phyloP scores from a whole-genome alignment of 441 rosid species.

The Melastoma candidum region DNA sequence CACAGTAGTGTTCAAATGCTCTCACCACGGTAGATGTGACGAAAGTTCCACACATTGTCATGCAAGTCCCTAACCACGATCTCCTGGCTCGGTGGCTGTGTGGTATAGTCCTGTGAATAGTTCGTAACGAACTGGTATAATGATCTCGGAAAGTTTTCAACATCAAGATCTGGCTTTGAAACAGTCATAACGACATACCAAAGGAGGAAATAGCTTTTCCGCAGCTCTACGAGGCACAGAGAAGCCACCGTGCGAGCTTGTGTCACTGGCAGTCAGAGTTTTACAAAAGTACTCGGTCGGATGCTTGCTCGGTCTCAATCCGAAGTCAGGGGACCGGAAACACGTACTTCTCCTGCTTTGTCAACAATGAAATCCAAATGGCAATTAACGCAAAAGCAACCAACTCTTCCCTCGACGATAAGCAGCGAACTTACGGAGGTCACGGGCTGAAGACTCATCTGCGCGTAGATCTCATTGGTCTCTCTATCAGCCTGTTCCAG shows the following conservation, averaged over 20 bases:
- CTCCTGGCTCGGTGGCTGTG: constrained; percentile 95
- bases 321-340: constrained; percentile 84
- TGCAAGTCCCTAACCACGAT: constrained; percentile 89
- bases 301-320: constrained; percentile 73
- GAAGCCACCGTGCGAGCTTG: constrained; percentile 97
- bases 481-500: constrained; percentile 72
- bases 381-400: background rate
- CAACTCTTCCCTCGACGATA: no score
- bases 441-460: constrained; percentile 94
- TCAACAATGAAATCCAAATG: background rate
- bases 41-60: constrained; percentile 88
- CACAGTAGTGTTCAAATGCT: no score
- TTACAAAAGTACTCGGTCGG: constrained; percentile 92
- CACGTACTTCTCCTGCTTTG: constrained; percentile 71
- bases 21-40: constrained; percentile 87
- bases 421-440: constrained; percentile 44
- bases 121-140: background rate
- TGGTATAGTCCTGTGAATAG: constrained; percentile 56
- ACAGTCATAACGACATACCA: constrained; percentile 26
- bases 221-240: constrained; percentile 98
- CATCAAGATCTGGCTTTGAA: no score
- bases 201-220: constrained; percentile 87
- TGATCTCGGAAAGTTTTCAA: no score
- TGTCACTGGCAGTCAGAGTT: constrained; percentile 88
- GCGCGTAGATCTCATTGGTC: constrained; percentile 87